Evolutionary conservation across 805 yeast species (phyloP).

Genomic region (Candida qinlingensis): DNA sequence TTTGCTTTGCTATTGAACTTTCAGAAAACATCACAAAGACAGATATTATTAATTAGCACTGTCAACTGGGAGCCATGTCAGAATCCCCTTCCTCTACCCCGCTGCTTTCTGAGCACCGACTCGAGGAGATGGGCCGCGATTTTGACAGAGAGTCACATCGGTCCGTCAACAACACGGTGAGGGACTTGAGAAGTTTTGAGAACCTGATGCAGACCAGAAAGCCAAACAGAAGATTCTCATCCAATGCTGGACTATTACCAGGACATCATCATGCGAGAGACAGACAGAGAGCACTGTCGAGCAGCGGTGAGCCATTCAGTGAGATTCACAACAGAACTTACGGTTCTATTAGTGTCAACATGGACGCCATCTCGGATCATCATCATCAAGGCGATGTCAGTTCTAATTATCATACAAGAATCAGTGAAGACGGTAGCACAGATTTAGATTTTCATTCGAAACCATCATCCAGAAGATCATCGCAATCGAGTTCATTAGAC

Average conservation of each 20-base stretch:
- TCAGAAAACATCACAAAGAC: too few species aligned
- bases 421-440: slow-evolving; percentile 3
- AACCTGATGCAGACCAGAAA: neutral
- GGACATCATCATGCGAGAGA: neutral
- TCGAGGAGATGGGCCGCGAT: neutral
- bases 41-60: too few species aligned
- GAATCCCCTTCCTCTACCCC: slow-evolving; percentile 7
- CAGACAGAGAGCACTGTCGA: neutral
- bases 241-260: neutral
- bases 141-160: neutral
- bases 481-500: slow-evolving; percentile 68
- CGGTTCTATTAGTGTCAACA: slow-evolving; percentile 6
- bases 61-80: neutral
- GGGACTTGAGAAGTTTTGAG: slow-evolving; percentile 10
- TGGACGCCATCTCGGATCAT: slow-evolving; percentile 4
- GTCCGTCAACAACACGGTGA: neutral
- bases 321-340: slow-evolving; percentile 2
- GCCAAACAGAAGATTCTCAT: slow-evolving; percentile 2
- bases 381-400: slow-evolving; percentile 1
- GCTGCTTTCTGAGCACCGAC: neutral
- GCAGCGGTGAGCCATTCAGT: neutral
- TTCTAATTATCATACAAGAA: neutral
- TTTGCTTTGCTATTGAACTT: too few species aligned
- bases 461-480: slow-evolving; percentile 36
- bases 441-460: slow-evolving; percentile 33